These are phyloP conservation scores for Pyrenophora tritici-repentis DNA, from an alignment of 2,329 filamentous ascomycete species.

Conservation along the genomic window DNA sequence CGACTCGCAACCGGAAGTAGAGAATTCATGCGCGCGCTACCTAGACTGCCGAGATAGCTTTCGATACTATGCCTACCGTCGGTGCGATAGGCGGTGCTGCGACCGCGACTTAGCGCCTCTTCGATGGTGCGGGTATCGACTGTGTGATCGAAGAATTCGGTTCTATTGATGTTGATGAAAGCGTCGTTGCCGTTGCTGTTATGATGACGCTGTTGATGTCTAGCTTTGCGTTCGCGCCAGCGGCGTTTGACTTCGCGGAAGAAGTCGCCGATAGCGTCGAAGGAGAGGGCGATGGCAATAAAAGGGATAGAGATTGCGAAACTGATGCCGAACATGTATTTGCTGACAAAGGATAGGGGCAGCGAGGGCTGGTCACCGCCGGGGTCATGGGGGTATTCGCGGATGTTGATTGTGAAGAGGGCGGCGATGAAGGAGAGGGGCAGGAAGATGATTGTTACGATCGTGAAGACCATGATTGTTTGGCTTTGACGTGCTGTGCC, in stretches of 20 bases:
- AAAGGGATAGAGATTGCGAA: constrained; percentile 59
- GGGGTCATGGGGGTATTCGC: constrained; percentile 51
- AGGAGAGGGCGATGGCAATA: constrained; percentile 52
- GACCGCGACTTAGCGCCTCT: constrained; percentile 31
- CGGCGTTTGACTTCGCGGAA: constrained; percentile 34
- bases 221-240: constrained; percentile 14
- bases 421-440: constrained; percentile 61
- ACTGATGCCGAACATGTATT: constrained; percentile 62
- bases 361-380: constrained; percentile 44
- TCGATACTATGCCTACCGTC: constrained; percentile 34
- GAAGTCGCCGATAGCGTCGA: constrained; percentile 49
- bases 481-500: constrained; percentile 63
- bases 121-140: constrained; percentile 36
- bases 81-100: constrained; percentile 28
- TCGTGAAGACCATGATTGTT: constrained; percentile 64
- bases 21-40: constrained; percentile 20
- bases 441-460: constrained; percentile 63
- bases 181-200: neutral
- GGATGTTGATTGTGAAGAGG: constrained; percentile 61
- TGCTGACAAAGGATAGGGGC: constrained; percentile 57
- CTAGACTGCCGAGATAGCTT: constrained; percentile 32
- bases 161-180: constrained; percentile 6
- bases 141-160: constrained; percentile 24
- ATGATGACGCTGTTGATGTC: neutral
- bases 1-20: constrained; percentile 42